These are phyloP conservation scores for Chenopodium quinoa DNA, from an alignment of 148 eudicot species.

Conservation along the genomic window DNA sequence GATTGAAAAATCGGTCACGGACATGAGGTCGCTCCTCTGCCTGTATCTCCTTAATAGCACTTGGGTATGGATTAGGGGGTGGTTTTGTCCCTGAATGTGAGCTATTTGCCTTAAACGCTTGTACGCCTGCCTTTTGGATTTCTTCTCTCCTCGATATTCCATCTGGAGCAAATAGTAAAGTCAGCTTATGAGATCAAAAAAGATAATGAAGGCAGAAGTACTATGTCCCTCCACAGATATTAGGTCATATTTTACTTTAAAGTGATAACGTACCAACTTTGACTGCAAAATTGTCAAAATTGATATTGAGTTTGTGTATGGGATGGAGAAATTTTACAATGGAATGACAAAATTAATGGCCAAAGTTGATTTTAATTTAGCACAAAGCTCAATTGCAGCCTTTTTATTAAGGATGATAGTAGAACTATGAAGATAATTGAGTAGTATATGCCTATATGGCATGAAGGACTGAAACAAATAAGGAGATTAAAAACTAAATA, in stretches of 20 bases:
- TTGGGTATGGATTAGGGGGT: conserved; percentile 83
- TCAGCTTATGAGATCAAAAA: background rate
- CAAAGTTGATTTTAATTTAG: background rate
- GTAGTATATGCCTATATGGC: background rate
- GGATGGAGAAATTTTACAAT: background rate
- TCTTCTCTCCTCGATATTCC: conserved; percentile 74
- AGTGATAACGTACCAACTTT: background rate
- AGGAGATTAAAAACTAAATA: background rate
- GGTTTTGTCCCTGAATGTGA: conserved; percentile 54
- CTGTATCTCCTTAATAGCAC: conserved; percentile 84
- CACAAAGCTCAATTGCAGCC: background rate
- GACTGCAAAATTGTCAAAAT: background rate
- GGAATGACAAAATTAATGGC: background rate
- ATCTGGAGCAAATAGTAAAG: conserved; percentile 35
- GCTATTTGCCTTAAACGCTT: conserved; percentile 66
- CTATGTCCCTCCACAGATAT: background rate
- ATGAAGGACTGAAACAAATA: background rate
- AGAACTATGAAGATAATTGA: no score
- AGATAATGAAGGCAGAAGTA: background rate
- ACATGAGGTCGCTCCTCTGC: conserved; percentile 77
- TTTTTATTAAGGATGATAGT: background rate
- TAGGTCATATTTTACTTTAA: background rate
- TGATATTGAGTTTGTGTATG: background rate
- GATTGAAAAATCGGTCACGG: conserved; percentile 66
- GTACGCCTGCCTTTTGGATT: conserved; percentile 66